Percentiles rank a stretch among this genome's conserved stretches.
Evolutionary conservation across 1,139 yeast genomes (phyloP).

Genomic region (Blastobotrys ciferrii): DNA sequence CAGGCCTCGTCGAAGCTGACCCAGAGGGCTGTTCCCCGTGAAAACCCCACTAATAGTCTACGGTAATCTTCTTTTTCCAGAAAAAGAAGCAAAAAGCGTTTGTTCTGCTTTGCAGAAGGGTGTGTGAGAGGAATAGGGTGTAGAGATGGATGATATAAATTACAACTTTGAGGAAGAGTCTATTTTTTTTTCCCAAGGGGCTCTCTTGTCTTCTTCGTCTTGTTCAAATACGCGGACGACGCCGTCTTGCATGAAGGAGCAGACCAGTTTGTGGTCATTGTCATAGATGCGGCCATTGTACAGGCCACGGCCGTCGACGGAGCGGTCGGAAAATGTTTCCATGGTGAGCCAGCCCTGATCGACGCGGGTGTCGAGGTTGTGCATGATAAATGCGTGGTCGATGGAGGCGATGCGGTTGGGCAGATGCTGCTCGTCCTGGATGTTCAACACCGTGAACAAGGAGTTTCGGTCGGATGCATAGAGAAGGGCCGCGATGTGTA

Average conservation of each 20-base stretch:
- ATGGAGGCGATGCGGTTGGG: constrained; percentile 33
- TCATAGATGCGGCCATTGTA: constrained; percentile 37
- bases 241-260: constrained; percentile 38
- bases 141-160: not conserved
- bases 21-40: too few species aligned
- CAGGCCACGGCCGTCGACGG: constrained; percentile 34
- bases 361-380: constrained; percentile 30
- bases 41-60: too few species aligned
- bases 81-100: too few species aligned
- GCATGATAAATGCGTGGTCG: constrained; percentile 36
- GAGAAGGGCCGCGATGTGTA: constrained; percentile 34
- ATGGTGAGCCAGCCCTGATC: constrained; percentile 33
- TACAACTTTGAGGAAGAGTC: constrained; percentile 1
- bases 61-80: too few species aligned
- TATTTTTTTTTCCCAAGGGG: not conserved
- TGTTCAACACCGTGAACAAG: constrained; percentile 34
- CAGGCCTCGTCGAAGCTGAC: too few species aligned
- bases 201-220: constrained; percentile 6
- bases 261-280: constrained; percentile 25
- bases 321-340: constrained; percentile 35
- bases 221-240: constrained; percentile 26
- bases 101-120: too few species aligned
- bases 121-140: too few species aligned
- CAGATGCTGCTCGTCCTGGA: constrained; percentile 26
- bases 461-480: constrained; percentile 38